phyloP scores from a whole-genome alignment of 371 early-diverging fungal genomes.

The Mucor circinelloides region DNA sequence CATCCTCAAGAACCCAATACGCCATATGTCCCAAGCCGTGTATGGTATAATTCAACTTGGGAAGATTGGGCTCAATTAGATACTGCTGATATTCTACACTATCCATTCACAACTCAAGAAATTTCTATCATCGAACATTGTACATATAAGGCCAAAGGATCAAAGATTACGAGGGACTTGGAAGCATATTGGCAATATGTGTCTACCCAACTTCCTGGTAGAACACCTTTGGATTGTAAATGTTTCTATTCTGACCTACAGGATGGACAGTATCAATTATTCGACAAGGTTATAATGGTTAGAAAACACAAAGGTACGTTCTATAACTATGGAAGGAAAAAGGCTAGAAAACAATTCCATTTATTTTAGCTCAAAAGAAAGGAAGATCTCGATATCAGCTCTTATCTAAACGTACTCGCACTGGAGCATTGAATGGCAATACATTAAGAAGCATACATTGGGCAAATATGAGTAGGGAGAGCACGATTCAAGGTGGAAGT shows the following conservation, averaged over 20 bases:
- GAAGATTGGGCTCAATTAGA: conserved; percentile 51
- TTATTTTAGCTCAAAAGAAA: neutral
- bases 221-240: conserved; percentile 30
- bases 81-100: conserved; percentile 34
- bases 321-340: neutral
- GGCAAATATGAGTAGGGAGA: conserved; percentile 23
- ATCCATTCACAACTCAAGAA: conserved; percentile 30
- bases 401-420: neutral
- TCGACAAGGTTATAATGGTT: conserved; percentile 23
- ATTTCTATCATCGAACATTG: neutral
- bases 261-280: neutral
- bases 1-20: neutral
- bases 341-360: no score
- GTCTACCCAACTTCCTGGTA: conserved; percentile 28
- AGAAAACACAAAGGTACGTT: conserved; percentile 15
- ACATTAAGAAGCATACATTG: conserved; percentile 13
- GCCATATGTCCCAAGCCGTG: conserved; percentile 37
- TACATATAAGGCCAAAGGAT: neutral
- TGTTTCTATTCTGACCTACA: conserved; percentile 28
- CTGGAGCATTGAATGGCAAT: neutral
- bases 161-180: neutral
- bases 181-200: conserved; percentile 27
- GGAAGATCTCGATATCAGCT: conserved; percentile 5
- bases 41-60: conserved; percentile 45
- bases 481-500: conserved; percentile 38